phyloP scores from a whole-genome alignment of 208 protist genomes.

The Trypanosoma caninum region DNA sequence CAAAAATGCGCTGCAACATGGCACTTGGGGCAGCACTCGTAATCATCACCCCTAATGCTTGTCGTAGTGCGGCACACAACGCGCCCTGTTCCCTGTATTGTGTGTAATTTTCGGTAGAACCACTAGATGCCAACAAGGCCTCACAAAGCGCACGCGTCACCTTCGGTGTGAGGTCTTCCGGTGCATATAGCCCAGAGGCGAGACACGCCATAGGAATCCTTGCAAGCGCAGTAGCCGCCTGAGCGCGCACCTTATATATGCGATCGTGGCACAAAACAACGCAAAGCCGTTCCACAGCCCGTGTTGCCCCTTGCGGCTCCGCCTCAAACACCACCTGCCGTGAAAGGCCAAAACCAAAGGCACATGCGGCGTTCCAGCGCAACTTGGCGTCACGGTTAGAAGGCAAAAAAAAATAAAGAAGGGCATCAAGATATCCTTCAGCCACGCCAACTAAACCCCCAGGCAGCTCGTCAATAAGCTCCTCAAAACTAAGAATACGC shows the following conservation, averaged over 20 bases:
- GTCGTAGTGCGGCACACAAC: constrained; percentile 35
- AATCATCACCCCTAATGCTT: constrained; percentile 39
- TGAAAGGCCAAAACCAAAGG: constrained; percentile 56
- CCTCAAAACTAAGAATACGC: constrained; percentile 46
- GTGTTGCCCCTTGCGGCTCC: constrained; percentile 46
- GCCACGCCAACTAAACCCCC: constrained; percentile 44
- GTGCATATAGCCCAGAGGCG: constrained; percentile 27
- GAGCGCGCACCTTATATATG: constrained; percentile 84
- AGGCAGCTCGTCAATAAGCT: constrained; percentile 60
- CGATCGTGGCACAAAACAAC: constrained; percentile 48
- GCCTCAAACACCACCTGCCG: constrained; percentile 60
- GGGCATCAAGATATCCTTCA: constrained; percentile 60
- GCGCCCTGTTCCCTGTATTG: constrained; percentile 69
- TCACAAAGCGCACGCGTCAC: constrained; percentile 60
- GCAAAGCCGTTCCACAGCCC: constrained; percentile 50
- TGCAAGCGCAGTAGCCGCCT: constrained; percentile 56
- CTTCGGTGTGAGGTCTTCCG: constrained; percentile 36
- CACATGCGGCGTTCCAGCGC: constrained; percentile 74
- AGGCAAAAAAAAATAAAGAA: constrained; percentile 45
- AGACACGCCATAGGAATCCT: constrained; percentile 28
- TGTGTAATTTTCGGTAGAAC: constrained; percentile 48
- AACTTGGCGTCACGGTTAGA: constrained; percentile 56
- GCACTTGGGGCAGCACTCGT: constrained; percentile 45
- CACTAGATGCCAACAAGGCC: constrained; percentile 30
- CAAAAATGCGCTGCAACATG: constrained; percentile 51